Base-by-base conservation (phyloP, 2,329 filamentous ascomycete genomes). In the Lecanosticta acicola region DNA sequence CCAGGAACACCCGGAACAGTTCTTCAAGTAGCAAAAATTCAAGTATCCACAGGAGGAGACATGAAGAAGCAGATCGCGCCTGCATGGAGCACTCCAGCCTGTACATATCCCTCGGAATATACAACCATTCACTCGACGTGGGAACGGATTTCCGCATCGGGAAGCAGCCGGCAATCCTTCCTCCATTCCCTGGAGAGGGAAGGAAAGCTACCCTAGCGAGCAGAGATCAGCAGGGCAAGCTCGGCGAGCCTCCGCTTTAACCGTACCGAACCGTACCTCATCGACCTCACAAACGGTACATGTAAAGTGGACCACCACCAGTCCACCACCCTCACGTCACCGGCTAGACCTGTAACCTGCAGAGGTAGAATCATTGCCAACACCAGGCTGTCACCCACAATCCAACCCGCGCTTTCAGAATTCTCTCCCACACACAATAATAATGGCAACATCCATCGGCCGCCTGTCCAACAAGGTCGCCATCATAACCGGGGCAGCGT, bases 401-500 rank as follows among this genome's bases (percentile, higher is more conserved):
- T 29, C 11, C 24, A 29, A 29, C 11, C 11, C 24, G 11, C 24
- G 11, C 11, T 29, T 11, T 29, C 24, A 7, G 11, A 5, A 29
- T 29, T 11, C 24, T 29, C 24, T 5, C 11, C 24, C 5, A 29
- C 7, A 29, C 24, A 29, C 11, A 5, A 5, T 29, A 7, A 35
- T 35, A 7, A 35, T 35, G 16, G n/a, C 11, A 16, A 18, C n/a
- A 8, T 20, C 19, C 3, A 33, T 47, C 9, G 50, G 48, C 40
- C 53, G 56, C n/a, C 55, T 62, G 10, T 45, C 56, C 11, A 54
- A 56, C 51, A 60, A 62, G 39, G 57, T 61, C 3, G 57, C 58
- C 34, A 59, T 61, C 10, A 53, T 61, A 33, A 64, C 62, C 10
- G 62, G 62, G 20, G 60, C 56, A 20, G 58, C 61, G 14, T 59